A percentile compares a stretch with the other conserved stretches of the same genome.
Evolutionary conservation across 768 basidiomycete genomes (phyloP).

Genomic region (Psilocybe sp.): DNA sequence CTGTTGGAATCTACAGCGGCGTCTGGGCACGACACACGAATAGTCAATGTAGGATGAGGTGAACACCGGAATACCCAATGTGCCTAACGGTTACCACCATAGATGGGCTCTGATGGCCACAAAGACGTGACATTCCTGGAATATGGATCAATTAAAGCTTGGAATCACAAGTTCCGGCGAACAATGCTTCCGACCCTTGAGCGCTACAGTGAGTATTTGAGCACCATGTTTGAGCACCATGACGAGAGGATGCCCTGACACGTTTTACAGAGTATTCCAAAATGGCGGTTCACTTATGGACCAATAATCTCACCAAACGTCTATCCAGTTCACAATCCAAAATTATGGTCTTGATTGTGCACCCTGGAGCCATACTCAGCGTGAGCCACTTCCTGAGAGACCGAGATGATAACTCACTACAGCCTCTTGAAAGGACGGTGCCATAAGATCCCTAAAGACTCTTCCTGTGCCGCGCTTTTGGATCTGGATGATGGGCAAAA

Average conservation of each 20-base stretch:
- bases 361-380: slow-evolving; percentile 22
- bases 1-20: slow-evolving; percentile 20
- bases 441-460: slow-evolving; percentile 16
- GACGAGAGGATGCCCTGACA: too few species aligned
- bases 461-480: slow-evolving; percentile 18
- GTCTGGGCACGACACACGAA: slow-evolving; percentile 17
- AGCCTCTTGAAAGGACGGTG: slow-evolving; percentile 11
- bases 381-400: slow-evolving; percentile 3
- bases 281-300: slow-evolving; percentile 22
- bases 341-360: slow-evolving; percentile 12
- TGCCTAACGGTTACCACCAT: neutral
- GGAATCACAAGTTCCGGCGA: slow-evolving; percentile 16
- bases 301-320: slow-evolving; percentile 19
- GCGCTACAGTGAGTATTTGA: slow-evolving; percentile 14
- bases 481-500: slow-evolving; percentile 18
- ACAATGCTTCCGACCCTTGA: slow-evolving; percentile 13
- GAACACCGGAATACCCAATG: neutral
- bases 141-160: slow-evolving; percentile 17
- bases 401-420: neutral
- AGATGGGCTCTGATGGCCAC: slow-evolving; percentile 17
- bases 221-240: neutral
- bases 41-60: slow-evolving; percentile 16
- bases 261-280: slow-evolving; percentile 16
- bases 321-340: slow-evolving; percentile 12
- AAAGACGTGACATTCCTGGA: slow-evolving; percentile 13